Base-by-base conservation (phyloP, 2,329 filamentous ascomycete species). In the Aspergillus sp. region DNA sequence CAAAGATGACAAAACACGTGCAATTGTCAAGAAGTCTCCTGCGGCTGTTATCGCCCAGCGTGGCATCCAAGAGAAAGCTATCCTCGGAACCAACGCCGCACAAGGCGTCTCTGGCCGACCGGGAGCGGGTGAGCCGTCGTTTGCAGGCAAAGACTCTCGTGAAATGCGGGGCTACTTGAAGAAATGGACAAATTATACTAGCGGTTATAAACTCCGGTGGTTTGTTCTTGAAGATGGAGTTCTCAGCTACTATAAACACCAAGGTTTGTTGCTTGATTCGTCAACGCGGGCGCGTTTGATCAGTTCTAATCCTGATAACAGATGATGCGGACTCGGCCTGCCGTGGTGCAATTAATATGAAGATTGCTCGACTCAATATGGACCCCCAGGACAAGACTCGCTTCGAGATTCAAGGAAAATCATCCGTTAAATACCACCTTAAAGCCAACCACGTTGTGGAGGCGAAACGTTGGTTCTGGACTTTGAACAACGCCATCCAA, bases 101-200 rank as follows among this genome's bases (percentile, higher is more conserved):
- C 78, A 85, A 14, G 77, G 80, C 9, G 82, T 88, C 59, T 77
- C 82, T 17, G 72, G 66, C 3, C 67, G 72, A 30, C 59, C 63
- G 33, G 71, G 72, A 11, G 60, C 65, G n/a, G 72, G 71, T 1
- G 82, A 85, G 35, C 71, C 71, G 45, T 76, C 79, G 14, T 72
- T 83, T 53, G 88, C 88, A 22, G 87, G 88, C 14, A 91, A 93
- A 60, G 94, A 99, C 66, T 88, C 89, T 16, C 83, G 92, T 45
- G 93, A 97, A 73, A 97, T 99, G 89, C 96, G 95, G 76, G 94
- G 94, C 6, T 99, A 97, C 70, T 79, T 99, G 51, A 97, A 96
- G 76, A 99, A 99, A 72, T 99, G 94, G 94, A 99, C 94, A 45
- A 99, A 99, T 70, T 99, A 99, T 70, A 92, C 93, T 19, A 92